phyloP scores from a whole-genome alignment of 768 basidiomycete genomes.

The Flagelloscypha sp. region DNA sequence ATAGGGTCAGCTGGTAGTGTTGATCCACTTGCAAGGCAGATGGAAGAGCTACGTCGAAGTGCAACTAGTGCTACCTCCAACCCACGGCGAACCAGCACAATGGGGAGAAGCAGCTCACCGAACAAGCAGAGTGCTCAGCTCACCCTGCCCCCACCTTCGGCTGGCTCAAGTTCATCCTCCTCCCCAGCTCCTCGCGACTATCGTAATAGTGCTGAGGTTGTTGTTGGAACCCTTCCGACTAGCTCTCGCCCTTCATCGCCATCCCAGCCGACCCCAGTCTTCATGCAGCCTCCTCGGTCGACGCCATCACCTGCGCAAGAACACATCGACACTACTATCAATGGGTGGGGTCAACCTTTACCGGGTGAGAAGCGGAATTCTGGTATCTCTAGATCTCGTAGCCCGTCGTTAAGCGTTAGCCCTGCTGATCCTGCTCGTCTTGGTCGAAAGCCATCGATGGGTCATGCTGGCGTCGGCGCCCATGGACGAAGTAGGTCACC shows the following conservation, averaged over 20 bases:
- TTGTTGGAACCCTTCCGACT: slow-evolving; percentile 73
- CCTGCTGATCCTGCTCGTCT: slow-evolving; percentile 16
- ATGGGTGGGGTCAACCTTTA: slow-evolving; percentile 74
- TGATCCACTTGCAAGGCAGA: slow-evolving; percentile 61
- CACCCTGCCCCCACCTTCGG: slow-evolving; percentile 2
- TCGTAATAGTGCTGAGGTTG: slow-evolving; percentile 62
- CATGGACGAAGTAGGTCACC: slow-evolving; percentile 33
- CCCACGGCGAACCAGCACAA: too few species aligned
- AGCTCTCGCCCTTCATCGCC: slow-evolving; percentile 70
- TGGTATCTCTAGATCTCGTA: slow-evolving; percentile 48
- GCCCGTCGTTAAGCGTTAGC: slow-evolving; percentile 29
- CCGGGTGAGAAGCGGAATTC: slow-evolving; percentile 76
- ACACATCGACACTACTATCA: slow-evolving; percentile 66
- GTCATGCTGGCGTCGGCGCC: slow-evolving; percentile 79
- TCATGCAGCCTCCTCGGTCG: slow-evolving; percentile 60
- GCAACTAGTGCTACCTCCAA: too few species aligned
- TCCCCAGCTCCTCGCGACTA: slow-evolving; percentile 55
- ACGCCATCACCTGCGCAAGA: slow-evolving; percentile 36
- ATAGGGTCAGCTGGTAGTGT: slow-evolving; percentile 26
- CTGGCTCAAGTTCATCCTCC: slow-evolving; percentile 17
- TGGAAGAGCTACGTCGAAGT: slow-evolving; percentile 62
- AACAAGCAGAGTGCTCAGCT: neutral
- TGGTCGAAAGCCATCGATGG: slow-evolving; percentile 30
- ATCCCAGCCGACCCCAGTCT: slow-evolving; percentile 53
- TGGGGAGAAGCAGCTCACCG: slow-evolving; percentile 22